Percentiles rank a stretch among this genome's conserved stretches.
Conservation (phyloP, 1,284 basidiomycete species). For the Wallemia hederae region DNA sequence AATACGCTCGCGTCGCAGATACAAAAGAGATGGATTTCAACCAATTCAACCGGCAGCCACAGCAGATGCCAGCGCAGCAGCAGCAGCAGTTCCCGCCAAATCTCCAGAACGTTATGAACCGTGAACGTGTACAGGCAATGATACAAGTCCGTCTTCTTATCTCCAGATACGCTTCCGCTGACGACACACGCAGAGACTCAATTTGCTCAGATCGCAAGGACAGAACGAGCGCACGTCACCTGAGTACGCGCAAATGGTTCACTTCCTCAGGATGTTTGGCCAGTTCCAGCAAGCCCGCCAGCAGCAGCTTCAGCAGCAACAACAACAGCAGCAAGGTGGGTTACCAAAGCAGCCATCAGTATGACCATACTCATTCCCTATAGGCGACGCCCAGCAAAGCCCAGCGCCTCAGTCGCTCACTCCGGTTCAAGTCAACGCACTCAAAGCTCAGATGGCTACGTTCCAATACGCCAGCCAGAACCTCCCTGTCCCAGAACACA, state of each 20-base stretch:
- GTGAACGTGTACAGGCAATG: neutral
- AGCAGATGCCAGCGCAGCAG: neutral
- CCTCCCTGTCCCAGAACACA: constrained; percentile 41
- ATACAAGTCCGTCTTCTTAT: neutral
- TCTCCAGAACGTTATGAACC: neutral
- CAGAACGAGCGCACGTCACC: constrained; percentile 14
- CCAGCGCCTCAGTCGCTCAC: constrained; percentile 26
- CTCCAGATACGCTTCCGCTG: neutral
- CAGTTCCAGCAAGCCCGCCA: constrained; percentile 10
- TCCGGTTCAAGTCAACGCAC: constrained; percentile 47
- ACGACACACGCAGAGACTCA: constrained; percentile 11
- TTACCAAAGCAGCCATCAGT: neutral
- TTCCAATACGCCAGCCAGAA: constrained; percentile 59
- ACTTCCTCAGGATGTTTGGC: constrained; percentile 7
- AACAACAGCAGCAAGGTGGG: neutral
- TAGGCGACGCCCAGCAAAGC: constrained; percentile 14
- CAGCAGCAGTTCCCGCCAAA: neutral
- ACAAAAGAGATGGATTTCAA: neutral
- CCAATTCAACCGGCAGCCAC: neutral
- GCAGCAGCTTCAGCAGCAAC: constrained; percentile 3
- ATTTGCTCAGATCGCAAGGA: constrained; percentile 15
- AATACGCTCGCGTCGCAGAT: neutral
- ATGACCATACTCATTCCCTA: constrained; percentile 2
- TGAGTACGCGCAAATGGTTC: constrained; percentile 15
- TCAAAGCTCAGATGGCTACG: constrained; percentile 65